Evolutionary conservation across 177 flowering plant species (phyloP), one percentile per base, ranked within the genome.

Genomic region (Vitis hybrid): DNA sequence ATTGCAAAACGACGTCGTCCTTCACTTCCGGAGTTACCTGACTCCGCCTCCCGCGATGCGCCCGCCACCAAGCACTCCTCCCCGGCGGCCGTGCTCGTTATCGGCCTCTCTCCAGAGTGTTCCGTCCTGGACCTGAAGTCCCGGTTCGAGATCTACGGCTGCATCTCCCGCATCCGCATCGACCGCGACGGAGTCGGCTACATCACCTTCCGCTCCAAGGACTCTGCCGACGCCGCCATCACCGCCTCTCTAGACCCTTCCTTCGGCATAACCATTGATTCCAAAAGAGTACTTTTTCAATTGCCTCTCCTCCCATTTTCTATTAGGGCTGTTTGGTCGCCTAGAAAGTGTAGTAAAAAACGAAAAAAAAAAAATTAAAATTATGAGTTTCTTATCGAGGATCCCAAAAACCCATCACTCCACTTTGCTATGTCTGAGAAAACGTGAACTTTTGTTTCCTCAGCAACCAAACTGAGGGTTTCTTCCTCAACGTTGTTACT

Each of bases 61-160:
- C 85, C 81, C n/a, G 39, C 67, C 50, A 51, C 70, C 14, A 84
- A 74, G 64, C 82, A 74, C 11, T 17, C 78, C 3, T 82, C 87
- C 30, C 78, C 88, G 1, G 80, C 84, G 9, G 86, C 79, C 1
- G 61, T 93, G 45, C 69, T 90, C 4, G 87, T 89, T 2, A 79
- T 72, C 60, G 91, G 89, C 6, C 81, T 93, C 10, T 66, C 89
- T 12, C 58, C 71, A 0, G 79, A 68, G 23, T 86, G 89, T 82
- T 88, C 93, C 2, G 89, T 91, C 55, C 85, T 91, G 21, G 92
- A 91, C 76, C 78, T 90, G 57, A 91, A 91, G 64, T 85, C 96
- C n/a, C 83, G 94, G 56, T 86, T 94, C 76, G 88, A 88, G 84
- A 85, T 91, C 78, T 91, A 88, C 75, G 96, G 96, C 10, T 50